phyloP scores from a whole-genome alignment of 139 green algal species.

The Limnomonas spitsbergensis region DNA sequence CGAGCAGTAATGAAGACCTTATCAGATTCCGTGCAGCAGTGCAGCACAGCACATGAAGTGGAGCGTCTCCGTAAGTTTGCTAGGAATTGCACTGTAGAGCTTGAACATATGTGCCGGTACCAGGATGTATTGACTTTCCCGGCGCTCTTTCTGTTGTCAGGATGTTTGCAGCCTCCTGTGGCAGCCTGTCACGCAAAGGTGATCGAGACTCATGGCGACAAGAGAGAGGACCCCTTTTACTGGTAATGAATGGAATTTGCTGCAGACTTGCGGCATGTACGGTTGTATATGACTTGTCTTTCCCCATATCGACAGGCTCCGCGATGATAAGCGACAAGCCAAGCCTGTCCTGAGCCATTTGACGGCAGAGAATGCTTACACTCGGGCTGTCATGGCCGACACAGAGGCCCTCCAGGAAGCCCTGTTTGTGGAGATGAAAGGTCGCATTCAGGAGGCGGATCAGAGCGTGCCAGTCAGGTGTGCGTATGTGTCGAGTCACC shows the following conservation, averaged over 20 bases:
- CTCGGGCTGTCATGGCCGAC: slow-evolving; percentile 67
- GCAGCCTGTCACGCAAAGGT: not conserved
- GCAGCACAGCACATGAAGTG: no score
- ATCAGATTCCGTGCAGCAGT: no score
- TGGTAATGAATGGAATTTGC: not conserved
- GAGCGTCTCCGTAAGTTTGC: no score
- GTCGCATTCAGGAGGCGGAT: slow-evolving; percentile 83
- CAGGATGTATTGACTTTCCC: no score
- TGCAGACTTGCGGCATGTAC: no score
- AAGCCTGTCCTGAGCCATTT: slow-evolving; percentile 61
- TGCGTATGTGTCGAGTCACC: not conserved
- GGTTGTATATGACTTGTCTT: no score
- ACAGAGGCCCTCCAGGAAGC: slow-evolving; percentile 72
- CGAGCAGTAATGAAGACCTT: no score
- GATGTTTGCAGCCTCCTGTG: not conserved
- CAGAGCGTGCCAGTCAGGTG: slow-evolving; percentile 30
- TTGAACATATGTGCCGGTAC: no score
- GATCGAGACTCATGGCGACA: not conserved
- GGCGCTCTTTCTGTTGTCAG: no score
- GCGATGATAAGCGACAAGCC: slow-evolving; percentile 72
- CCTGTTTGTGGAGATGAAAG: slow-evolving; percentile 85
- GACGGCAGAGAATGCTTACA: slow-evolving; percentile 73
- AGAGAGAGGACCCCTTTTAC: not conserved
- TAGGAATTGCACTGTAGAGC: no score
- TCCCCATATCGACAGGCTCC: slow-evolving; percentile 58